Evolutionary conservation across 2,329 filamentous ascomycete genomes (phyloP).

Genomic region (Xylaria sp.): DNA sequence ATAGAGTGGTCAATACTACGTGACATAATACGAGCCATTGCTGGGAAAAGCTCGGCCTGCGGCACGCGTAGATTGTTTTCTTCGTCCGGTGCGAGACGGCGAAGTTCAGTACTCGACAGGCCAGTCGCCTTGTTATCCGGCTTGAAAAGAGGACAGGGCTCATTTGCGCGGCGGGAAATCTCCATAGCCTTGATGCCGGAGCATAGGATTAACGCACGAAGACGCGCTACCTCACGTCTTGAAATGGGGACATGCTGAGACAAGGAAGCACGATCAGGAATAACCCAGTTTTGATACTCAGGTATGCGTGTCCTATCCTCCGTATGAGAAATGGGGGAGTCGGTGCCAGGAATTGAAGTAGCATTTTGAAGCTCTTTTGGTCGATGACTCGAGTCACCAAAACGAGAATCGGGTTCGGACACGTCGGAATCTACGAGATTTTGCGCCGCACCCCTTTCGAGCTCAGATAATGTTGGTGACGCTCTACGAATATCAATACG

Average conservation of each 20-base stretch:
- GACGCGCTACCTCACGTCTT: constrained; percentile 81
- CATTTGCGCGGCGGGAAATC: constrained; percentile 73
- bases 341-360: constrained; percentile 45
- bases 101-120: constrained; percentile 57
- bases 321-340: constrained; percentile 13
- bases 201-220: constrained; percentile 78
- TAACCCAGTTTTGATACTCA: constrained; percentile 59
- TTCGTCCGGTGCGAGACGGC: constrained; percentile 51
- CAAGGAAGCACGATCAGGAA: constrained; percentile 56
- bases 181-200: constrained; percentile 92
- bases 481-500: constrained; percentile 59
- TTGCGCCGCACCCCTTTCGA: constrained; percentile 36
- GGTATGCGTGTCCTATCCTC: constrained; percentile 31
- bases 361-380: constrained; percentile 52
- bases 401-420: constrained; percentile 54
- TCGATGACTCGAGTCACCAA: constrained; percentile 42
- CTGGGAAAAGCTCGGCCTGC: constrained; percentile 59
- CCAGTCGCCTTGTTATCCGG: constrained; percentile 42
- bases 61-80: constrained; percentile 51
- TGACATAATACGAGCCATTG: constrained; percentile 63
- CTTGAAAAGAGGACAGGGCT: constrained; percentile 53
- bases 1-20: constrained; percentile 59
- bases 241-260: constrained; percentile 59
- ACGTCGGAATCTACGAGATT: constrained; percentile 49
- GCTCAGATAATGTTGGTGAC: constrained; percentile 52